Evolutionary conservation across 257 asterid genomes (phyloP).

Genomic region (Thymus quinquecostatus): DNA sequence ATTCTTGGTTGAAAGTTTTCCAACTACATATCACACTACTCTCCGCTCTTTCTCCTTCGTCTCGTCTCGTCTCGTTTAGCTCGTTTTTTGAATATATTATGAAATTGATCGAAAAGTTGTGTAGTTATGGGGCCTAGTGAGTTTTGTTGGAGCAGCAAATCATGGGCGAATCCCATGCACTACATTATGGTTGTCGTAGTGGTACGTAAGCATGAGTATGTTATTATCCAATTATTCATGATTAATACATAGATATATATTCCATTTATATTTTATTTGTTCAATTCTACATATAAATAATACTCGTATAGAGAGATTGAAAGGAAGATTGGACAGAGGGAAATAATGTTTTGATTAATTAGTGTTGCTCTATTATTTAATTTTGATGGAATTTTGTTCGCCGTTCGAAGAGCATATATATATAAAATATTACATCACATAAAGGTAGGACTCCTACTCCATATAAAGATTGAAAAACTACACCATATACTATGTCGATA

Average conservation of each 20-base stretch:
- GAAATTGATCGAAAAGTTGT: too few species aligned
- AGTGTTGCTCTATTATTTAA: not conserved
- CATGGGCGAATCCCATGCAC: conserved; percentile 12
- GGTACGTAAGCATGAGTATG: conserved; percentile 20
- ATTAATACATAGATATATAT: too few species aligned
- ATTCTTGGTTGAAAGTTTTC: too few species aligned
- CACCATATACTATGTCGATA: too few species aligned
- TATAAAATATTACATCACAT: too few species aligned
- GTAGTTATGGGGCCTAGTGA: not conserved
- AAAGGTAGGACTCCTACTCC: too few species aligned
- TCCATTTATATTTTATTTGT: not conserved
- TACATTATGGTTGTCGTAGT: conserved; percentile 29
- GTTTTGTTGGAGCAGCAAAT: conserved; percentile 10
- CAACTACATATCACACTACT: too few species aligned
- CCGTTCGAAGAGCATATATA: not conserved
- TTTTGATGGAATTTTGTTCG: not conserved
- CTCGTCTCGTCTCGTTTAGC: too few species aligned
- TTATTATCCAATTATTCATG: not conserved
- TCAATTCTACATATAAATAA: not conserved
- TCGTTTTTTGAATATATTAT: too few species aligned
- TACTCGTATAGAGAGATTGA: not conserved
- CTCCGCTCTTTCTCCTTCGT: too few species aligned
- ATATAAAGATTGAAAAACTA: too few species aligned
- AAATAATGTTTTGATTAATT: not conserved
- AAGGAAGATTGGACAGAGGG: not conserved